phyloP scores from a whole-genome alignment of 371 early-diverging fungal genomes.

The Parasitella parasitica region DNA sequence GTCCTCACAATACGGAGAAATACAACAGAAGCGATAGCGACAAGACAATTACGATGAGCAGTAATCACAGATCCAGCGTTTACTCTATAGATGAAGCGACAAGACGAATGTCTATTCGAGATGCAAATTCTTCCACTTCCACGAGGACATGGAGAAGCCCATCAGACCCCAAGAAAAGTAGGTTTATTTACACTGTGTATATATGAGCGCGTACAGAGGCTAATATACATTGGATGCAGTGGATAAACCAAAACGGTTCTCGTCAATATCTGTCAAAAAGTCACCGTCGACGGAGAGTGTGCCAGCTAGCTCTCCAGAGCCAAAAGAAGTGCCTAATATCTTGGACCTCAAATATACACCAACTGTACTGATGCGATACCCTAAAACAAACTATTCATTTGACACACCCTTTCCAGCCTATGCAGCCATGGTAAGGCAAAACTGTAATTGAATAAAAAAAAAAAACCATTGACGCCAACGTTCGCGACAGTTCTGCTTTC shows the following conservation, averaged over 20 bases:
- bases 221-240: neutral
- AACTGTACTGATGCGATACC: constrained; percentile 39
- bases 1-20: constrained; percentile 44
- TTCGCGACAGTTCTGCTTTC: constrained; percentile 82
- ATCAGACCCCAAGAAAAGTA: constrained; percentile 25
- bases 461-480: neutral
- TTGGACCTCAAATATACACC: constrained; percentile 46
- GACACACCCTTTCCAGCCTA: constrained; percentile 59
- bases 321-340: constrained; percentile 26
- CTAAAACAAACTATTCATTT: constrained; percentile 30
- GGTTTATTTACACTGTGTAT: neutral
- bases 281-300: neutral
- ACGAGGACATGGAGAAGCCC: constrained; percentile 27
- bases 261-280: neutral
- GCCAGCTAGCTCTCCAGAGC: neutral
- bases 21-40: constrained; percentile 19
- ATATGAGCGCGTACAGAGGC: no score
- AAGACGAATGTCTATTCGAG: neutral
- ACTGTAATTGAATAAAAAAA: neutral
- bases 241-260: neutral
- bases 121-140: neutral
- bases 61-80: constrained; percentile 3
- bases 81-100: neutral
- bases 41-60: constrained; percentile 3
- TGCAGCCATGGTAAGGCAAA: constrained; percentile 61